A percentile compares a stretch with the other conserved stretches of the same genome.
phyloP scores from a whole-genome alignment of 176 grass and related monocot genomes.

The Chrysopogon serrulatus region DNA sequence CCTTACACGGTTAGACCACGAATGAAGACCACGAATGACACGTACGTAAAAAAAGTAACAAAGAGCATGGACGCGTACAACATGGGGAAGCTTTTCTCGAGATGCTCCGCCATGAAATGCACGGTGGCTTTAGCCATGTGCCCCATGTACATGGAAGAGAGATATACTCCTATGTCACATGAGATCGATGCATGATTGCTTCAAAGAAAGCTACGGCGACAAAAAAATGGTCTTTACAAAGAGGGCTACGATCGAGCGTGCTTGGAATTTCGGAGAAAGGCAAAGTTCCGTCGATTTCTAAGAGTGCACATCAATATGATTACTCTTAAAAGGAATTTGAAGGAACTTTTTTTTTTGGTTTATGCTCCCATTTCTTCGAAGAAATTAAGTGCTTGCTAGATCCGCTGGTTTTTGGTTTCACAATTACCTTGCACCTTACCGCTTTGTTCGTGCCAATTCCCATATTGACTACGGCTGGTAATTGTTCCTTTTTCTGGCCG shows the following conservation, averaged over 20 bases:
- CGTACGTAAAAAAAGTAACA: background rate
- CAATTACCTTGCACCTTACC: background rate
- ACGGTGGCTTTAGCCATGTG: constrained; percentile 6
- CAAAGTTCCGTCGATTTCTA: background rate
- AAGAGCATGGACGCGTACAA: background rate
- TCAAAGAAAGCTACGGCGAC: constrained; percentile 7
- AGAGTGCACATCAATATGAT: background rate
- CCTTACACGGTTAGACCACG: background rate
- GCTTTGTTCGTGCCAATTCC: background rate
- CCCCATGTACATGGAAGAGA: background rate
- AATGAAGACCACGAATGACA: no score
- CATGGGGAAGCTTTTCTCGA: background rate
- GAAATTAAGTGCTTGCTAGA: no score
- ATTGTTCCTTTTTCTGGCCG: background rate
- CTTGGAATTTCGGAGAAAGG: constrained; percentile 1
- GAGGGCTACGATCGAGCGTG: background rate
- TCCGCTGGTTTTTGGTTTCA: background rate
- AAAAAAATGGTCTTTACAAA: background rate
- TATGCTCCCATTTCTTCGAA: background rate
- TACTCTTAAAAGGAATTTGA: no score
- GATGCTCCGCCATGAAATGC: constrained; percentile 2
- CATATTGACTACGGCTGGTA: background rate
- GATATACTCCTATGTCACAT: background rate
- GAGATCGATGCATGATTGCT: constrained; percentile 3
- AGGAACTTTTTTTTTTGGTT: no score